These are phyloP conservation scores for Tranzscheliella williamsii DNA, from an alignment of 1,284 basidiomycete species.

Conservation along the genomic window DNA sequence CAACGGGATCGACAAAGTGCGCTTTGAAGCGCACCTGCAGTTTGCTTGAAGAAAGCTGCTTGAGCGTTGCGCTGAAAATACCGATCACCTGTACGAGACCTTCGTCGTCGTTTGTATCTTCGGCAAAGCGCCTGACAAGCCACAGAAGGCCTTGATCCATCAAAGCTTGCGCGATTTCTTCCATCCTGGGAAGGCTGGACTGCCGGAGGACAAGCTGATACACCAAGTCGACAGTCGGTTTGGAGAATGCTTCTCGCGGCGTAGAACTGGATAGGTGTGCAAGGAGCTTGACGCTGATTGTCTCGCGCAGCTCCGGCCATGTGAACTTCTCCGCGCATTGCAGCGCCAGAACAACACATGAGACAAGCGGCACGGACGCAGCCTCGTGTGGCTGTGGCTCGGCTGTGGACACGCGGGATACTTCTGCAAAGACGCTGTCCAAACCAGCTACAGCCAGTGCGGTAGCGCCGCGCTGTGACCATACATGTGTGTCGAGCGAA, in stretches of 20 bases:
- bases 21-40: conserved; percentile 64
- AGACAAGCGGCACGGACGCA: no score
- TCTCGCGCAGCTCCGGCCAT: conserved; percentile 1
- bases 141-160: conserved; percentile 44
- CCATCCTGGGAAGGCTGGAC: conserved; percentile 3
- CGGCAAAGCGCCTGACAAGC: conserved; percentile 61
- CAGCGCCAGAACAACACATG: conserved; percentile 3
- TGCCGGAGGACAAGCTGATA: conserved; percentile 5
- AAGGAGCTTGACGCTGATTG: no score
- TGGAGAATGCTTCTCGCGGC: conserved; percentile 9
- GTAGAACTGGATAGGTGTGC: background rate
- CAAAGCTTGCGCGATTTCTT: conserved; percentile 12
- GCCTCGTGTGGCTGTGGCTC: no score
- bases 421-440: no score
- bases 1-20: conserved; percentile 74
- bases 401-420: no score
- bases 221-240: conserved; percentile 6
- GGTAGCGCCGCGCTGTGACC: no score
- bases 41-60: background rate
- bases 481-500: no score
- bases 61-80: conserved; percentile 15
- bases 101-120: conserved; percentile 52
- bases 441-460: no score
- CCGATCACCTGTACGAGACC: conserved; percentile 21
- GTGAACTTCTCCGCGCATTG: conserved; percentile 10